Evolutionary conservation across 805 yeast genomes (phyloP).

Genomic region (Ogataea salicorniae): DNA sequence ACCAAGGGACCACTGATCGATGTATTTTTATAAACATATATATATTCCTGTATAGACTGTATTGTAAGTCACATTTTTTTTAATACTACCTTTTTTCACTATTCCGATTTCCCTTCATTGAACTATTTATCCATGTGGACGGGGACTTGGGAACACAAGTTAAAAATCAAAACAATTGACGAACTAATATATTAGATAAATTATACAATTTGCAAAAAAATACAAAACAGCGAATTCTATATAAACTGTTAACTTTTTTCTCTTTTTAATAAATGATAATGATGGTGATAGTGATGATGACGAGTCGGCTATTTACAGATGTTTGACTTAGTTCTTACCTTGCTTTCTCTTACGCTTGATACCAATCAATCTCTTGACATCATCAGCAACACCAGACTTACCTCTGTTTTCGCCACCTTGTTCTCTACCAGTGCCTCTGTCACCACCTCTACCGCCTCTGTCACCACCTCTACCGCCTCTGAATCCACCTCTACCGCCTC

Average conservation of each 20-base stretch:
- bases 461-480: not conserved
- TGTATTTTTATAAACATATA: not conserved
- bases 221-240: no score
- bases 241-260: no score
- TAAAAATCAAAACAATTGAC: no score
- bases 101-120: no score
- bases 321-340: constrained; percentile 24
- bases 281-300: not conserved
- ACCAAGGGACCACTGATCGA: constrained; percentile 60
- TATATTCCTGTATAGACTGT: not conserved
- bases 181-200: no score
- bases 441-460: not conserved
- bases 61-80: not conserved
- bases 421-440: constrained; percentile 1
- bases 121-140: no score
- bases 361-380: constrained; percentile 60
- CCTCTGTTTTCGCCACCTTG: constrained; percentile 12
- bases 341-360: constrained; percentile 61
- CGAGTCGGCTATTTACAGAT: not conserved
- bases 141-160: no score
- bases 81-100: no score
- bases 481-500: not conserved
- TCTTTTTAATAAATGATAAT: not conserved
- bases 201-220: no score
- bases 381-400: constrained; percentile 37